Percentiles rank a stretch among this genome's conserved stretches.
These are phyloP conservation scores for Hansenula anomala DNA, from an alignment of 1,139 yeast genomes.

Conservation along the genomic window DNA sequence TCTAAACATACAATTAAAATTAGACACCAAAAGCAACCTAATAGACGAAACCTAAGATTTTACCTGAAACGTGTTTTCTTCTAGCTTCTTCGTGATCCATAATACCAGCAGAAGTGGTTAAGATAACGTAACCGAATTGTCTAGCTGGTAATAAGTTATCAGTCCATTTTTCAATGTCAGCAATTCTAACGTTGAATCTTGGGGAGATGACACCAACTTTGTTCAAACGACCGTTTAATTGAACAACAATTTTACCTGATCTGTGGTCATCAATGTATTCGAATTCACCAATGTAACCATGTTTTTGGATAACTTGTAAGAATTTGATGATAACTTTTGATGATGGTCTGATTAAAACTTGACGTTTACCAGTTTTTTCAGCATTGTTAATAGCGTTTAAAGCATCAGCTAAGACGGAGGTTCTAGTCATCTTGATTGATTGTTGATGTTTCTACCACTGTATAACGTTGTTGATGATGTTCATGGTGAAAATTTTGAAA, in stretches of 20 bases:
- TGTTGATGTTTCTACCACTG: not conserved
- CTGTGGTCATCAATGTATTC: conserved; percentile 98
- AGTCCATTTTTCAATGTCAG: conserved; percentile 94
- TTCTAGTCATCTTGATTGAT: conserved; percentile 74
- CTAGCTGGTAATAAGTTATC: conserved; percentile 95
- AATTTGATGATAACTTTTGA: conserved; percentile 96
- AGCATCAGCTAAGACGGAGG: conserved; percentile 98
- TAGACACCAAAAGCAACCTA: conserved; percentile 29
- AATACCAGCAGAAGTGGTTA: conserved; percentile 97
- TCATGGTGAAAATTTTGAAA: not conserved
- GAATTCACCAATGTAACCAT: conserved; percentile 96
- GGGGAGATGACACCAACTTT: conserved; percentile 97
- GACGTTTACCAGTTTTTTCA: conserved; percentile 98
- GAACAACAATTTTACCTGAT: conserved; percentile 93
- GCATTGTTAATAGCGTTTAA: conserved; percentile 96
- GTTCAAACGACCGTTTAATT: conserved; percentile 94
- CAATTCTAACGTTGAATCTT: conserved; percentile 89
- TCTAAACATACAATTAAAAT: not conserved
- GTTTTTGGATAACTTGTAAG: conserved; percentile 94
- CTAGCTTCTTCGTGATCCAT: conserved; percentile 99
- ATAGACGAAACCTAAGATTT: conserved; percentile 95
- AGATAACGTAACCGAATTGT: conserved; percentile 93
- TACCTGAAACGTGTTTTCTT: conserved; percentile 99
- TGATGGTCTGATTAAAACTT: conserved; percentile 95
- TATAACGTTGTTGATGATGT: not conserved